Evolutionary conservation across 2,329 filamentous ascomycete genomes (phyloP), one percentile per base, ranked within the genome.

Genomic region (Plenodomus biglobosus): DNA sequence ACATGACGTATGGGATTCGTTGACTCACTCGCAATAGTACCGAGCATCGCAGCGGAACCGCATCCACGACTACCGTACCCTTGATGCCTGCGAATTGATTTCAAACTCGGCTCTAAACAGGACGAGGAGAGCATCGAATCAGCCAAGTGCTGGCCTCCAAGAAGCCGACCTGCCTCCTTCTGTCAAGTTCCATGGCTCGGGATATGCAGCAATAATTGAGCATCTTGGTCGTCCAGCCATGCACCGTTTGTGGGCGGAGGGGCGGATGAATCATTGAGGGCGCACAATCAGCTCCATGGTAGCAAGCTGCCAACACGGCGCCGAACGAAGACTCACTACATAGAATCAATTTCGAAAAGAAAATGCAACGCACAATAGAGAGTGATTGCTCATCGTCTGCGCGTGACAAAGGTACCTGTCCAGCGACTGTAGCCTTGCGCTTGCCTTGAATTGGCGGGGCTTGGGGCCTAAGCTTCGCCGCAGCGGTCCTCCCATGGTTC

Each of bases 351-450:
- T 6, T 40, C n/a, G 11, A 16, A 6, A 18, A 18, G 36, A 19
- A 6, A 8, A 8, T 8, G 15, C 5, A 20, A 30, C 20, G n/a
- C 19, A 37, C 19, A 30, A 11, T 32, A 11, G 15, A 32, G 8
- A 3, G 8, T 15, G 27, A 32, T 32, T 7, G 27, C 27, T 32
- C 8, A 11, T 10, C 27, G 6, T 11, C 27, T 11, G 13, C 27
- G 27, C 27, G 11, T 7, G 27, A 24, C 27, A 10, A 32, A 3
- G 27, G 27, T 32, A 15, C 6, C 6, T 15, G 13, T 11, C 27
- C 15, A 42, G 27, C 30, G 42, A 46, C 46, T 53, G 61, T 48
- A 63, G 62, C 62, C 62, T 66, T 59, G 56, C 51, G 52, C 58
- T 51, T 55, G 44, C 4, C 55, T 46, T 18, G 5, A 42, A 56